phyloP scores from a whole-genome alignment of 1,284 basidiomycete species.

The Entoloma clypeatum region DNA sequence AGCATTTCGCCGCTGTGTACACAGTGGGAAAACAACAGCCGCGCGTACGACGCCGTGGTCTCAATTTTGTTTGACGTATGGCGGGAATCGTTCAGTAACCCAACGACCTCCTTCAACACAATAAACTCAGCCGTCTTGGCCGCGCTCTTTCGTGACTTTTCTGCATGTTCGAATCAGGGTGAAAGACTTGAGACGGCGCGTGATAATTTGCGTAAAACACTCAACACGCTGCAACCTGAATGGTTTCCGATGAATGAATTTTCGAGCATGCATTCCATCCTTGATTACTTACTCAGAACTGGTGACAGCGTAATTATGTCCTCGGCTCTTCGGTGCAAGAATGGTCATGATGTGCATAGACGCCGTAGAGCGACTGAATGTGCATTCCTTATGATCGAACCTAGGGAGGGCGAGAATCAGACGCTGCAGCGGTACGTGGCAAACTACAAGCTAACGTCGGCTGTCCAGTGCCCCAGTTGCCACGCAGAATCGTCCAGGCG shows the following conservation, averaged over 20 bases:
- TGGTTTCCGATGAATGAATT: constrained; percentile 2
- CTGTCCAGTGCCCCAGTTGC: constrained; percentile 2
- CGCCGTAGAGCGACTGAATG: neutral
- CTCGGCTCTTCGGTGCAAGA: neutral
- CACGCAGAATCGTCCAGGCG: neutral
- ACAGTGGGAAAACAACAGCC: constrained; percentile 14
- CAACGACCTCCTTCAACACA: neutral
- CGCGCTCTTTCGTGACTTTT: neutral
- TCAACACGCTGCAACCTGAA: neutral
- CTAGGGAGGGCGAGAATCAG: neutral
- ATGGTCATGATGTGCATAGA: neutral
- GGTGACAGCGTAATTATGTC: neutral
- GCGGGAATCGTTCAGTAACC: neutral
- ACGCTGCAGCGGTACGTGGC: neutral
- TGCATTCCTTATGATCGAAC: neutral
- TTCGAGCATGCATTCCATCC: constrained; percentile 6
- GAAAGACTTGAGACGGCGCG: constrained; percentile 4
- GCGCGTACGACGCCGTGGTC: constrained; percentile 12
- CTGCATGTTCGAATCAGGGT: neutral
- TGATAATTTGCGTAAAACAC: neutral
- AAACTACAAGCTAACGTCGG: neutral
- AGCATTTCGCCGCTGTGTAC: neutral
- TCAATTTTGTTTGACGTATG: constrained; percentile 12
- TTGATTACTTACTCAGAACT: constrained; percentile 4
- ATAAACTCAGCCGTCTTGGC: constrained; percentile 3